Percentiles rank a stretch among this genome's conserved stretches.
Conservation (phyloP, 2,329 filamentous ascomycete genomes). For the Penicillium sp. region DNA sequence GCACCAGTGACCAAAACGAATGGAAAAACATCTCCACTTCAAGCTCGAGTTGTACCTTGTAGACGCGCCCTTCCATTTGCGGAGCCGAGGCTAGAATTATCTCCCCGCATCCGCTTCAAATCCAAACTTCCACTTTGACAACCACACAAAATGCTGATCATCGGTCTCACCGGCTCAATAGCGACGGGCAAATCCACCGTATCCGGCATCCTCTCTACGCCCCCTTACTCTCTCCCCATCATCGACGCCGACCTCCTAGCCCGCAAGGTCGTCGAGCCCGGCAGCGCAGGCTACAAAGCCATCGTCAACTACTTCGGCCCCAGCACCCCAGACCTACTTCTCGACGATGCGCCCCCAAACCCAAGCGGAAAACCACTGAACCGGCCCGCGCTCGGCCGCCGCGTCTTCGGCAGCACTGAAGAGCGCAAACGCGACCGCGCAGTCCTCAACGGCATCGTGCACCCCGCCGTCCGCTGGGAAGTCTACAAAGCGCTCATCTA, state of each 20-base stretch:
- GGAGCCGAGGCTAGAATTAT: conserved; percentile 25
- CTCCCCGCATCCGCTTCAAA: conserved; percentile 25
- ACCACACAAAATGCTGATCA: conserved; percentile 72
- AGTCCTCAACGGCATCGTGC: conserved; percentile 85
- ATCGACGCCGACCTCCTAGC: conserved; percentile 94
- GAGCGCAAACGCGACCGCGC: conserved; percentile 71
- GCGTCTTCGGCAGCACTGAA: conserved; percentile 80
- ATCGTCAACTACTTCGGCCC: conserved; percentile 81
- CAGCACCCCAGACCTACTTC: conserved; percentile 81
- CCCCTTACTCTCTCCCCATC: conserved; percentile 84
- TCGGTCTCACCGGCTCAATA: conserved; percentile 95
- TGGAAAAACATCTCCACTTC: background rate
- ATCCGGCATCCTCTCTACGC: conserved; percentile 74
- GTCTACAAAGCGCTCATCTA: conserved; percentile 76
- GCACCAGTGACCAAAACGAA: background rate
- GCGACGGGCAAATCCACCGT: conserved; percentile 98
- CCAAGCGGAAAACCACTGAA: conserved; percentile 67
- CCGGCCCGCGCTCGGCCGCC: conserved; percentile 76
- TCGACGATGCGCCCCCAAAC: conserved; percentile 50
- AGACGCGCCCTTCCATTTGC: conserved; percentile 2
- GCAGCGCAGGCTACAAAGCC: conserved; percentile 77
- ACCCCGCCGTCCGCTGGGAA: conserved; percentile 81
- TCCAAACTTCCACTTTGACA: background rate
- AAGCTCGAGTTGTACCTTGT: background rate
- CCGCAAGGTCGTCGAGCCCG: conserved; percentile 91